Evolutionary conservation across 2,329 filamentous ascomycete genomes (phyloP).

Genomic region (Grosmannia clavigera): DNA sequence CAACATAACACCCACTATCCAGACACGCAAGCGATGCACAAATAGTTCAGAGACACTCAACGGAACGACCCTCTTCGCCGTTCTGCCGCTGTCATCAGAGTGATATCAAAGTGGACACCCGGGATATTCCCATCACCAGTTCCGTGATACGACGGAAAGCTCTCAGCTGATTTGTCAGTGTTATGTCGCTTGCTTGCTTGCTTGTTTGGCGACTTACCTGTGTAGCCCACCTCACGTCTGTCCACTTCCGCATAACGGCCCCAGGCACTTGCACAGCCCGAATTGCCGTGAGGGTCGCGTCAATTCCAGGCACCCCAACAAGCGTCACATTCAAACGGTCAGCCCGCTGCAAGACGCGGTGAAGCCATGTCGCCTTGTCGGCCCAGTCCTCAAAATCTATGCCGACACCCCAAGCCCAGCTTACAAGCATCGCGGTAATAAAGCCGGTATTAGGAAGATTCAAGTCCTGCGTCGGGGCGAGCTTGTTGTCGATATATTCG

Average conservation of each 20-base stretch:
- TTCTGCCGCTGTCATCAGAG: not conserved
- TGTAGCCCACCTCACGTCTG: not conserved
- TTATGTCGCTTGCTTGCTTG: not conserved
- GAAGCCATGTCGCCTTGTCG: not conserved
- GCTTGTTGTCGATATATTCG: not conserved
- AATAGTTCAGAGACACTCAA: not conserved
- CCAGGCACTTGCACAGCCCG: not conserved
- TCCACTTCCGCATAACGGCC: not conserved
- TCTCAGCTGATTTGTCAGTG: not conserved
- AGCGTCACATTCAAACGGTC: not conserved
- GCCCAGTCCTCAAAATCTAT: not conserved
- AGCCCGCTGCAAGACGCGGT: not conserved
- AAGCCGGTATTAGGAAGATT: not conserved
- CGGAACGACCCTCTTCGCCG: slow-evolving; percentile 5
- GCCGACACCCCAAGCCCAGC: not conserved
- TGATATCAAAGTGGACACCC: not conserved
- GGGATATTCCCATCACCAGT: not conserved
- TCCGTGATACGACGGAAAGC: not conserved
- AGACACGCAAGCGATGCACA: too few relatives aligned
- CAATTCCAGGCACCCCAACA: slow-evolving; percentile 36
- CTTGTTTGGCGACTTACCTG: not conserved
- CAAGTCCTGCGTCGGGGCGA: not conserved
- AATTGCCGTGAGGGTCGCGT: not conserved
- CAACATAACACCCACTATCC: too few relatives aligned
- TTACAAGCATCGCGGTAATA: not conserved